Evolutionary conservation across 202 grass and related monocot genomes (phyloP), one percentile per base, ranked within the genome.

Genomic region (Dendrocalamus latiflorus): DNA sequence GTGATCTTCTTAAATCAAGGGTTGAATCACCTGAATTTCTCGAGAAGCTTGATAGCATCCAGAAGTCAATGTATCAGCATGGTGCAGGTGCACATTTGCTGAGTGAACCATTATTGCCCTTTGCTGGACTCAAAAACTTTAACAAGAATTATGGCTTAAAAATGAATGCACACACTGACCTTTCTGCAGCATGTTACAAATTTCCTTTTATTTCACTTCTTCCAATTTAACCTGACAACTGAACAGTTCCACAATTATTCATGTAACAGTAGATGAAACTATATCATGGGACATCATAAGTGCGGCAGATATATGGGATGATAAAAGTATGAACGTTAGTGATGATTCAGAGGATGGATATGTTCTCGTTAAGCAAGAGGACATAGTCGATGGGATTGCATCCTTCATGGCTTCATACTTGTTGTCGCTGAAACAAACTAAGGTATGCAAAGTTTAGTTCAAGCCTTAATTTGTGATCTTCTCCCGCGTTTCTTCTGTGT

Each of bases 371-470:
- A 90, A 89, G 70, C 92, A 99, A 90, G 96, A 99, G 78, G 96
- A 99, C 81, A 95, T 99, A 65, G 91, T 93, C 18, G 96, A 99
- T 81, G 93, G 96, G 26, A 90, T 99, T 72, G 96, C 96, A 55
- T 87, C 87, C 60, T 99, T 99, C 80, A 99, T 99, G 96, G 93
- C 96, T 78, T 78, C 93, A 56, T 99, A 99, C 79, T 85, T 99
- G 54, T 58, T 95, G 51, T 93, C 96, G 5, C 80, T 95, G 45
- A 89, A 99, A 79, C 70, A 99, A 86, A 94, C 96, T 81, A 99
- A 99, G 90, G 96, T 98, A 85, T 66, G 63, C 41, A 74, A 68
- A 33, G 1, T 18, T 68, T 10, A 78, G 7, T 78, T 62, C 55
- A 70, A 10, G 38, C 16, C 53, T 56, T 14, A 25, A 7, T 68